Percentiles rank a stretch among this genome's conserved stretches.
Conservation (phyloP, 23 red algal species). For the Gracilaria domingensis region DNA sequence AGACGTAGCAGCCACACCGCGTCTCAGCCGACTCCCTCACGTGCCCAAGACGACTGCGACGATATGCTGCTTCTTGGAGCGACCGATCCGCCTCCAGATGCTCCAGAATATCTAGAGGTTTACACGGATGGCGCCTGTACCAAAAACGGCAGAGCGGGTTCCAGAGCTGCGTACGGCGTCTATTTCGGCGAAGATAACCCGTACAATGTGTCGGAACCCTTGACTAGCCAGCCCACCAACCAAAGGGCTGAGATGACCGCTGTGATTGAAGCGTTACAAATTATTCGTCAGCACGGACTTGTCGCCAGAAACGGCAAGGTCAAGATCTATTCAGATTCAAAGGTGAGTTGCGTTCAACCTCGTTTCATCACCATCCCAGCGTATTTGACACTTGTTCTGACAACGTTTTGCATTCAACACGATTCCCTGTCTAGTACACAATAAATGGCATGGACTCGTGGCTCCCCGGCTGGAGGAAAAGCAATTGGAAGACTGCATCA, state of each 20-base stretch:
- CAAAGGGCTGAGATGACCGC: slow-evolving; percentile 91
- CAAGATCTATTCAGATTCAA: slow-evolving; percentile 58
- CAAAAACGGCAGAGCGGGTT: slow-evolving; percentile 62
- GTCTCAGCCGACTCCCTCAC: not conserved
- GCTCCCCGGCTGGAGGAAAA: slow-evolving; percentile 74
- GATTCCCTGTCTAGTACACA: slow-evolving; percentile 61
- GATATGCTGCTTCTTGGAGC: not conserved
- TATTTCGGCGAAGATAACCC: slow-evolving; percentile 76
- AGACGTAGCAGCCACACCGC: not conserved
- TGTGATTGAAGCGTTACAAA: slow-evolving; percentile 75
- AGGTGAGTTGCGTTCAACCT: slow-evolving; percentile 14
- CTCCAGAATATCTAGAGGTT: slow-evolving; percentile 32
- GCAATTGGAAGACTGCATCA: slow-evolving; percentile 57
- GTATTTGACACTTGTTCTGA: not conserved
- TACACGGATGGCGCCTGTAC: slow-evolving; percentile 93
- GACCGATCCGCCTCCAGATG: slow-evolving; percentile 1
- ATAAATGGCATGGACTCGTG: slow-evolving; percentile 77
- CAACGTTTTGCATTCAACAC: not conserved
- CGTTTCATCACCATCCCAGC: not conserved
- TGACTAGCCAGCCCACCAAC: slow-evolving; percentile 78
- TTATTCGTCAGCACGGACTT: slow-evolving; percentile 44
- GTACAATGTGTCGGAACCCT: slow-evolving; percentile 71
- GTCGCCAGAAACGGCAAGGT: slow-evolving; percentile 15
- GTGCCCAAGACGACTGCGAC: not conserved
- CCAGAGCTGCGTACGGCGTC: slow-evolving; percentile 75